A percentile compares a stretch with the other conserved stretches of the same genome.
These are phyloP conservation scores for Curvularia spicifera DNA, from an alignment of 2,329 filamentous ascomycete genomes.

Conservation along the genomic window DNA sequence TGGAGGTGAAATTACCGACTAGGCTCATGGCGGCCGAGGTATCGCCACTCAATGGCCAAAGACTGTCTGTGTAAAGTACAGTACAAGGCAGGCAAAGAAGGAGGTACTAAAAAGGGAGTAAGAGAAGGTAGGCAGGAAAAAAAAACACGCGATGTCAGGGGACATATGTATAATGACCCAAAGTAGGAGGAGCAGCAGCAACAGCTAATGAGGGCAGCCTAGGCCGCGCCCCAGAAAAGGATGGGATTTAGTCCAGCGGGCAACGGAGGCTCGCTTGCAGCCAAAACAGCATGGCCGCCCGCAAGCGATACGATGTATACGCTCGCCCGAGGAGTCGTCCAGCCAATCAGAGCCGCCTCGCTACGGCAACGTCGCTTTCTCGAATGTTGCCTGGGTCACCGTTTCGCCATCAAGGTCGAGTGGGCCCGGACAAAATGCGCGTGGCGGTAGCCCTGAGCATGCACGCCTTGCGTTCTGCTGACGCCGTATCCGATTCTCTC, in stretches of 20 bases:
- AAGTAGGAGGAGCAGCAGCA: slow-evolving; percentile 19
- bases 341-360: slow-evolving; percentile 4
- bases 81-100: background rate
- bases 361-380: slow-evolving; percentile 1
- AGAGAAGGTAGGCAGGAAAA: slow-evolving; percentile 6
- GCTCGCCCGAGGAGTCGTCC: background rate
- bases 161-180: slow-evolving; percentile 25
- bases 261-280: slow-evolving; percentile 26
- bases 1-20: slow-evolving; percentile 49
- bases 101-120: slow-evolving; percentile 24
- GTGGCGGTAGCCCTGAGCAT: background rate
- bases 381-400: background rate
- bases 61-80: slow-evolving; percentile 2
- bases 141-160: slow-evolving; percentile 11
- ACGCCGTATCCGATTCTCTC: background rate
- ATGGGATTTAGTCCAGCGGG: slow-evolving; percentile 24
- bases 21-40: slow-evolving; percentile 46
- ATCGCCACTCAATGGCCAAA: slow-evolving; percentile 16
- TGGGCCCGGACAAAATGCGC: background rate
- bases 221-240: slow-evolving; percentile 21
- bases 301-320: slow-evolving; percentile 12
- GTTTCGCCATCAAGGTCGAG: background rate
- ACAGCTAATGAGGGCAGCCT: slow-evolving; percentile 23
- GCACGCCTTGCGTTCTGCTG: background rate
- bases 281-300: background rate